Evolutionary conservation across 2,329 filamentous ascomycete species (phyloP), one percentile per base, ranked within the genome.

Genomic region (Alternaria consortialis): DNA sequence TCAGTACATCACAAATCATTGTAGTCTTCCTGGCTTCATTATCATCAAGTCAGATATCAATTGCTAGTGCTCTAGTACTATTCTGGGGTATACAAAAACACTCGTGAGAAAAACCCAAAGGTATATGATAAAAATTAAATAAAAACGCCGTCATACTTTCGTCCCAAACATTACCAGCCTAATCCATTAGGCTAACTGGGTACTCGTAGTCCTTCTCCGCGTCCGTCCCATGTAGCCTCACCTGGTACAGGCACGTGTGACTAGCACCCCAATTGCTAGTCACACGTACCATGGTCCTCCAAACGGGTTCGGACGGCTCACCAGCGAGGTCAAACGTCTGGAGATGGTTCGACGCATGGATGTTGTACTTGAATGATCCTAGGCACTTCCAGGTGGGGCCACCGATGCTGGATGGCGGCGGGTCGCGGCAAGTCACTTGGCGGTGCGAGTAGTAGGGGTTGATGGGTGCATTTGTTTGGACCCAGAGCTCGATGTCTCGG

Each of bases 181-280:
- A 71, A 17, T 70, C 66, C 46, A 66, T 68, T 43, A 72, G 50
- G 8, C 50, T 56, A 4, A 71, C 65, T 11, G 60, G 58, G 34
- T 73, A 73, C 27, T 68, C 48, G n/a, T 62, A 57, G 25, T 65
- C 66, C 56, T 65, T 63, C 15, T 58, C 51, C 13, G 66, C 66
- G 34, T 70, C 66, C 13, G 75, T 66, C 31, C 82, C 83, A 37
- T 80, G 79, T 56, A 84, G 70, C 23, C 81, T 73, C 31, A 84
- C 62, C 12, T 82, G 77, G 64, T 84, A 84, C 34, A 84, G 53
- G 62, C 83, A 84, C 12, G 82, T 83, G 63, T 78, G 77, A 23
- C 78, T 72, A 2, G 71, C 71, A 36, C 82, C 82, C 78, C 80
- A 83, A 62, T 83, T 84, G 52, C 68, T 73, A 11, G 67, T 66